These are phyloP conservation scores for Leccinum broughii DNA, from an alignment of 768 basidiomycete genomes.

Conservation along the genomic window DNA sequence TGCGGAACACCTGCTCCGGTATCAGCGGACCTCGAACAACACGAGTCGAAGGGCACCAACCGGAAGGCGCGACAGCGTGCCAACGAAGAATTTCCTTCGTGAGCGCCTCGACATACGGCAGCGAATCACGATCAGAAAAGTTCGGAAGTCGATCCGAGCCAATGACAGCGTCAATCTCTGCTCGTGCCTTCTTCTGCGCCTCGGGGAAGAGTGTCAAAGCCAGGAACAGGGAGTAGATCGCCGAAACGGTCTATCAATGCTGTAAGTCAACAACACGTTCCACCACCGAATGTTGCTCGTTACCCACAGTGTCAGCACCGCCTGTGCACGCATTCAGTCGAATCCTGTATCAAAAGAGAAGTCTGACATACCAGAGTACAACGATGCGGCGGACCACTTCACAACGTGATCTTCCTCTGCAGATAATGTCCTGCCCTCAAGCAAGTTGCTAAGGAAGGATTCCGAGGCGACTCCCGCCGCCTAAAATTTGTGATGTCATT, in stretches of 20 bases:
- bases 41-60: slow-evolving; percentile 34
- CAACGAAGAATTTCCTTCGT: slow-evolving; percentile 56
- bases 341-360: slow-evolving; percentile 10
- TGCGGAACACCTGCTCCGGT: slow-evolving; percentile 39
- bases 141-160: slow-evolving; percentile 62
- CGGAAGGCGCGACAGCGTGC: slow-evolving; percentile 39
- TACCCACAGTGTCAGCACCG: slow-evolving; percentile 45
- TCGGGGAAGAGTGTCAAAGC: slow-evolving; percentile 60
- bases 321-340: slow-evolving; percentile 30
- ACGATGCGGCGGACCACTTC: slow-evolving; percentile 57
- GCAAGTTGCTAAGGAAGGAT: slow-evolving; percentile 59
- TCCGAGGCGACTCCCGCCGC: slow-evolving; percentile 46
- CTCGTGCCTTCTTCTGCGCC: slow-evolving; percentile 57
- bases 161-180: slow-evolving; percentile 59
- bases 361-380: slow-evolving; percentile 27
- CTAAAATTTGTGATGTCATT: slow-evolving; percentile 33
- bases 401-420: slow-evolving; percentile 57
- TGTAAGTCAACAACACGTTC: slow-evolving; percentile 7
- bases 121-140: slow-evolving; percentile 53
- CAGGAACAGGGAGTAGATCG: slow-evolving; percentile 60
- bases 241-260: slow-evolving; percentile 56
- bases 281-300: not conserved
- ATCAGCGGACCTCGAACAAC: slow-evolving; percentile 32
- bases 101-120: slow-evolving; percentile 64
- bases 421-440: slow-evolving; percentile 51